Evolutionary conservation across 2,329 filamentous ascomycete genomes (phyloP).

Genomic region (Pyrenophora seminiperda): DNA sequence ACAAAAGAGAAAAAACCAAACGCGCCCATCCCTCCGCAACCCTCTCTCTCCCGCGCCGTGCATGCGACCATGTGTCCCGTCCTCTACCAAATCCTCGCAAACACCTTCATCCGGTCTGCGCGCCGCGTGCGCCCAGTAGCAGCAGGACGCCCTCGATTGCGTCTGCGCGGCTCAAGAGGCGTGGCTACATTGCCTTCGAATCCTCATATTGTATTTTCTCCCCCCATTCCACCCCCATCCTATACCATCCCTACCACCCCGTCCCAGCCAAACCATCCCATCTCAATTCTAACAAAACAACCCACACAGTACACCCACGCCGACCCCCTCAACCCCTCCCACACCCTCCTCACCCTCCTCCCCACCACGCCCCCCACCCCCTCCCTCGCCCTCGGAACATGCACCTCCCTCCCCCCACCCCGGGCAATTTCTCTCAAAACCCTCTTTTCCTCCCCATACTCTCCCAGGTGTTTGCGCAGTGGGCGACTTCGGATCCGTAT

Average conservation of each 20-base stretch:
- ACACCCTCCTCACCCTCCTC: conserved; percentile 61
- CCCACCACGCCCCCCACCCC: conserved; percentile 59
- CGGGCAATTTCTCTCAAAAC: conserved; percentile 62
- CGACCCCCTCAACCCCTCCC: conserved; percentile 46
- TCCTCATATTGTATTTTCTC: conserved; percentile 47
- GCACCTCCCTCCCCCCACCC: conserved; percentile 61
- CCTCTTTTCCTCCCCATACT: conserved; percentile 61
- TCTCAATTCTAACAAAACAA: conserved; percentile 8
- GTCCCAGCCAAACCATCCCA: too few species aligned
- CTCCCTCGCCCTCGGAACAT: conserved; percentile 61
- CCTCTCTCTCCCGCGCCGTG: not conserved
- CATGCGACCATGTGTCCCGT: conserved; percentile 19
- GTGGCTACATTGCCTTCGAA: conserved; percentile 53
- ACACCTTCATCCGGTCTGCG: conserved; percentile 25
- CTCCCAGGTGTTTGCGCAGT: conserved; percentile 59
- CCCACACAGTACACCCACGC: conserved; percentile 56
- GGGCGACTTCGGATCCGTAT: conserved; percentile 62
- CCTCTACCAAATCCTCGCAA: conserved; percentile 29
- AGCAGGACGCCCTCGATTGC: too few species aligned
- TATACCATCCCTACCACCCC: not conserved
- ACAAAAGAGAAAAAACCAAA: too few species aligned
- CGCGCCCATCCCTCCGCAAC: too few species aligned
- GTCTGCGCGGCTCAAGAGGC: conserved; percentile 30
- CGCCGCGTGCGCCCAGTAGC: conserved; percentile 19
- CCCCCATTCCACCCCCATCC: not conserved